Evolutionary conservation across 2,329 filamentous ascomycete species (phyloP).

Genomic region (Akanthomyces muscarius): DNA sequence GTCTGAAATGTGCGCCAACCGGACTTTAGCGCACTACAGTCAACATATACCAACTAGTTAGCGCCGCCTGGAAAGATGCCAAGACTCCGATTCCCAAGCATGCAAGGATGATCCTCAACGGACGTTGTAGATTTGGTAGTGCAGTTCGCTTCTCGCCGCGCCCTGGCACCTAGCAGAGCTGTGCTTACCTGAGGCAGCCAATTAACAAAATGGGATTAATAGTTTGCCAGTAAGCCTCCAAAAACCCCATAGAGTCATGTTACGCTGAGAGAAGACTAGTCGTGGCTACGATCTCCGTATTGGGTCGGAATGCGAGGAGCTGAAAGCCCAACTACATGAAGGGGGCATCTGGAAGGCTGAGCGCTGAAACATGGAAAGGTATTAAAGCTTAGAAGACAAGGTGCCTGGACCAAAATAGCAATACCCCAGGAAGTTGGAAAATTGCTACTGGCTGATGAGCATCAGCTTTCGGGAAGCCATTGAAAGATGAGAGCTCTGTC

Average conservation of each 20-base stretch:
- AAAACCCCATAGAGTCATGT: background rate
- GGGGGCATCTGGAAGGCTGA: background rate
- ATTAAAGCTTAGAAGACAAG: background rate
- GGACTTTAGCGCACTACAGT: background rate
- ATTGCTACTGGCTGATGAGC: background rate
- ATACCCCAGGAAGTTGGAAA: background rate
- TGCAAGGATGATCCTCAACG: too few species aligned
- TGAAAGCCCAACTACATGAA: background rate
- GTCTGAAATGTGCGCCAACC: background rate
- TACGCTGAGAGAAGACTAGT: background rate
- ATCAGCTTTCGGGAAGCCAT: background rate
- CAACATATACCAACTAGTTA: too few species aligned
- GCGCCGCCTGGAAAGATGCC: too few species aligned
- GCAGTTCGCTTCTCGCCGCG: background rate
- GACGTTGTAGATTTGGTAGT: background rate
- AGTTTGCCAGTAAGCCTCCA: background rate
- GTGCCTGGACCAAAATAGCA: constrained; percentile 3
- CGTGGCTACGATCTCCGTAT: background rate
- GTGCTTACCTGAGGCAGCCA: background rate
- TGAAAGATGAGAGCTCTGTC: background rate
- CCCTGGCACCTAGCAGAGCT: background rate
- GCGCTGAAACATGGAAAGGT: background rate
- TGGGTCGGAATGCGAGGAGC: constrained; percentile 8
- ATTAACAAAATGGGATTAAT: background rate
- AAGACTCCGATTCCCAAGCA: too few species aligned